Conservation (phyloP, 2,329 filamentous ascomycete genomes). For the Cladosporium sp. region DNA sequence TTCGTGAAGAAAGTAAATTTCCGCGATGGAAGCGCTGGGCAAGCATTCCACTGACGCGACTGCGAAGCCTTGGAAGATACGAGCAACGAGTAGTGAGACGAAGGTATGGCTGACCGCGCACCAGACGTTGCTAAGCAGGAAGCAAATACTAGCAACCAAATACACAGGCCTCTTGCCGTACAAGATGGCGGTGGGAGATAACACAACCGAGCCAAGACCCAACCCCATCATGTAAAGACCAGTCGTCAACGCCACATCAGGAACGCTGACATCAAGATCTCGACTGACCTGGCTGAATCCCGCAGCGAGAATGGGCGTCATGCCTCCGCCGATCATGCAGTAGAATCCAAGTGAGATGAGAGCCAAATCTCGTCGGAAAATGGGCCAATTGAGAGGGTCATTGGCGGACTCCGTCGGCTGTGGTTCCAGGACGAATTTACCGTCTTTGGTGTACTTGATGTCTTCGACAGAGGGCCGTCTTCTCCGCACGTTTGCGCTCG, state of each 20-base stretch:
- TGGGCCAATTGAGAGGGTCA: conserved; percentile 88
- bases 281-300: conserved; percentile 77
- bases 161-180: conserved; percentile 91
- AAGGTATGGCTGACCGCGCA: conserved; percentile 80
- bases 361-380: conserved; percentile 73
- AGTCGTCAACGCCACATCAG: conserved; percentile 77
- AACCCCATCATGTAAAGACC: conserved; percentile 93
- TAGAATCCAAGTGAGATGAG: conserved; percentile 82
- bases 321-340: conserved; percentile 88
- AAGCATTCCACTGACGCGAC: conserved; percentile 89
- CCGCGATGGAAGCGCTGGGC: conserved; percentile 87
- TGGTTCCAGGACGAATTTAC: conserved; percentile 79
- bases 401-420: conserved; percentile 89
- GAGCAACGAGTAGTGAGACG: conserved; percentile 69
- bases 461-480: conserved; percentile 25
- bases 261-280: conserved; percentile 60
- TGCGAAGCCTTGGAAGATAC: conserved; percentile 82
- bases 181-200: conserved; percentile 85
- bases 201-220: conserved; percentile 75
- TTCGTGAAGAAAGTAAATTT: conserved; percentile 95
- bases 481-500: conserved; percentile 16
- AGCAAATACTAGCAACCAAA: conserved; percentile 69
- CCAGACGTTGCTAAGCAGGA: conserved; percentile 74
- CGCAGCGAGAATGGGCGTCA: conserved; percentile 84
- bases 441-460: conserved; percentile 75